Percentiles rank a stretch among this genome's conserved stretches.
Conservation (phyloP, 805 yeast genomes). For the Teunomyces lycoperdinae region DNA sequence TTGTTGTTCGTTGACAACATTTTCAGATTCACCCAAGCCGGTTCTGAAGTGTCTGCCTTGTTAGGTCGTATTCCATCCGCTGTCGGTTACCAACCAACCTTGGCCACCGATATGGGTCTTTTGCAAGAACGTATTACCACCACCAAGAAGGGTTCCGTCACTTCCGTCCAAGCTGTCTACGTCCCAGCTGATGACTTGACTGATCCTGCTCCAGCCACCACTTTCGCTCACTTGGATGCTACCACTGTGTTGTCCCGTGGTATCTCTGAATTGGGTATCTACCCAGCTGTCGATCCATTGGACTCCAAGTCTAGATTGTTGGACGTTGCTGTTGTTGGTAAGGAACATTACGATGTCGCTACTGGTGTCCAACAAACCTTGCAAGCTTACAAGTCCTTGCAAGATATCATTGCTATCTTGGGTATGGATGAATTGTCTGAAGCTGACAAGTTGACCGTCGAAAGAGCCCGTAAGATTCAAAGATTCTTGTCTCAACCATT, state of each 20-base stretch:
- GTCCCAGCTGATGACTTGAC: conserved; percentile 99
- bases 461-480: conserved; percentile 99
- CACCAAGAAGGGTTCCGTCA: conserved; percentile 99
- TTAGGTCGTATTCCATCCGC: conserved; percentile 99
- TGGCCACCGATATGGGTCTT: conserved; percentile 99
- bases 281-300: conserved; percentile 99
- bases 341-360: conserved; percentile 97
- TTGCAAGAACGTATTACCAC: conserved; percentile 99
- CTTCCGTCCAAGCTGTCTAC: conserved; percentile 99
- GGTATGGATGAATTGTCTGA: conserved; percentile 99
- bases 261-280: conserved; percentile 99
- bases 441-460: conserved; percentile 97
- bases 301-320: conserved; percentile 98
- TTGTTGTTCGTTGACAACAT: conserved; percentile 98
- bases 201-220: conserved; percentile 99
- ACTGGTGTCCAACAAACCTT: conserved; percentile 94
- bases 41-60: conserved; percentile 99
- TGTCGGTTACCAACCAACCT: conserved; percentile 99
- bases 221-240: conserved; percentile 99
- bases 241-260: conserved; percentile 99
- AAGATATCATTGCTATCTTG: conserved; percentile 99
- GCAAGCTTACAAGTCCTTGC: conserved; percentile 99
- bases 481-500: conserved; percentile 99
- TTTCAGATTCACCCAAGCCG: conserved; percentile 99
- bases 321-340: conserved; percentile 96